Evolutionary conservation across 345 rosid genomes (phyloP), one percentile per base, ranked within the genome.

Genomic region (Eucalyptus lansdowneana): DNA sequence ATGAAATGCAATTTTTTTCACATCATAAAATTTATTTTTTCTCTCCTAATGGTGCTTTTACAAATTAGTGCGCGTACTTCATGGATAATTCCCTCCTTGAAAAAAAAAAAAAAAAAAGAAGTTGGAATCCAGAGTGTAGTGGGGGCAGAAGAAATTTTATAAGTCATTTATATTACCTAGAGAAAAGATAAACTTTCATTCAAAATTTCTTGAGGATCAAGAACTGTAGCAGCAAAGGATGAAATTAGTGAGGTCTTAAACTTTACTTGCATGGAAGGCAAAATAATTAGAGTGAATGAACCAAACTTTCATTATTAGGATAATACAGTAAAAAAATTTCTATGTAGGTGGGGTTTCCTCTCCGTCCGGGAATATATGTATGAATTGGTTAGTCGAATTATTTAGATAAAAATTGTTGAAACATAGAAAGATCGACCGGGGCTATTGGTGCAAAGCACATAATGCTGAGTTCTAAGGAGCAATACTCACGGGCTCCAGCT

Each of bases 41-140:
- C 2, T 27, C 1, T 27, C 12, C 17, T 6, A 62, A 62, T 27
- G 16, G 5, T 27, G 15, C 16, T 6, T 60, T 13, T 13, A 27
- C 15, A 5, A 60, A 60, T 60, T 12, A 12, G 14, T 60, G 15
- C 0, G 0, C 4, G 2, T 12, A 0, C n/a, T 27, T 2, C 3
- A 60, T 60, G 31, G 31, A 27, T 12, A 11, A 60, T 5, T 6
- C 69, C 8, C 4, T 60, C 69, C 15, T 4, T 9, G 47, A 8
- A 44, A 44, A 27, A 27, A 1, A 11, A 21, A 1, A 19, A 40
- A 5, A 40, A 40, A 5, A 40, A 37, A 37, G 4, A n/a, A 24
- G 12, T 6, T 25, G 6, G 1, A 58, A 58, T 58, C n/a, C 7
- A 58, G 0, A 4, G 0, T 5, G 65, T 58, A 1, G 6, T 25